phyloP scores from a whole-genome alignment of 352 stramenopile genomes.

The Globisporangium nagaii region DNA sequence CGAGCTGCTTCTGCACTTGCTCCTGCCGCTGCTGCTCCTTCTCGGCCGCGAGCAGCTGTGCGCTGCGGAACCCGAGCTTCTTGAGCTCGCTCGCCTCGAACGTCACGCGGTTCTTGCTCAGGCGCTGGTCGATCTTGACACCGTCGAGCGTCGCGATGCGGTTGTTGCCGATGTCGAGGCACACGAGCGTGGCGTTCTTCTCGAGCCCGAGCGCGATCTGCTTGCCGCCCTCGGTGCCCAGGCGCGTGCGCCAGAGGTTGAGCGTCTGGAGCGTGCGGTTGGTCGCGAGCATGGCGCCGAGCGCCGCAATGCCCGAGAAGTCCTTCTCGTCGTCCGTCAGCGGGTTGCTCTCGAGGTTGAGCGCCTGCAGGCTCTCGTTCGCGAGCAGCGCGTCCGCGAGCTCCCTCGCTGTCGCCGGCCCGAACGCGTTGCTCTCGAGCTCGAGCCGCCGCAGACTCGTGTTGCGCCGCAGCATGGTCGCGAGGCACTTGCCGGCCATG shows the following conservation, averaged over 20 bases:
- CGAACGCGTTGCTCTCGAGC: conserved; percentile 62
- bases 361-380: conserved; percentile 49
- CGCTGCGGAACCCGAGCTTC: conserved; percentile 36
- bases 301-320: conserved; percentile 47
- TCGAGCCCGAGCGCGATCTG: conserved; percentile 50
- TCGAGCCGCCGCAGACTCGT: conserved; percentile 56
- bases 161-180: conserved; percentile 81
- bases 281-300: conserved; percentile 47
- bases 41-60: conserved; percentile 44
- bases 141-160: conserved; percentile 49
- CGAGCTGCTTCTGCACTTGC: conserved; percentile 35
- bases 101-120: conserved; percentile 45
- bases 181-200: conserved; percentile 52
- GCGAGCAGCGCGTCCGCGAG: conserved; percentile 47
- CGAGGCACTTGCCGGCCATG: conserved; percentile 53
- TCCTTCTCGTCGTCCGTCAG: conserved; percentile 77
- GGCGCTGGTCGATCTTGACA: conserved; percentile 34
- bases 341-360: conserved; percentile 77
- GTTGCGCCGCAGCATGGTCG: conserved; percentile 53
- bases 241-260: conserved; percentile 70
- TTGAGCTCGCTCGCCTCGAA: conserved; percentile 37
- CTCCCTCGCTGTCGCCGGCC: conserved; percentile 36
- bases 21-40: conserved; percentile 46
- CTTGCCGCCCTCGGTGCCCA: conserved; percentile 62
- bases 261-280: conserved; percentile 63